Conservation (phyloP, 2,329 filamentous ascomycete species). For the Curvularia hawaiiensis region DNA sequence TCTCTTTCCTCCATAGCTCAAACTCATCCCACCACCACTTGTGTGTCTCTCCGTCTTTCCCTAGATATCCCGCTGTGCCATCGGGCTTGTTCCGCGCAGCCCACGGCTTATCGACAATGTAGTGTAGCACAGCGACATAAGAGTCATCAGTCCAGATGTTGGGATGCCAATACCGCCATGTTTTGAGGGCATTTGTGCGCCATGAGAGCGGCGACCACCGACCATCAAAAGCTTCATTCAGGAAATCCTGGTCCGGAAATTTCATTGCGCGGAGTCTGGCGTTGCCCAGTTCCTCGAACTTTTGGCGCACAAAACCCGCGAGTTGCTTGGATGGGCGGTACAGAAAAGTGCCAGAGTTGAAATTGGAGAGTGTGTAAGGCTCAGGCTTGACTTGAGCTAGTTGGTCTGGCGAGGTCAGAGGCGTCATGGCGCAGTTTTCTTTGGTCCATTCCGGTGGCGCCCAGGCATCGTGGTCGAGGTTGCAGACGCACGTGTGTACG, state of each 20-base stretch:
- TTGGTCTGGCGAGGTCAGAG: conserved; percentile 40
- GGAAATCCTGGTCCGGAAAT: conserved; percentile 61
- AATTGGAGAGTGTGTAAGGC: conserved; percentile 50
- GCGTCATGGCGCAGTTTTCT: conserved; percentile 57
- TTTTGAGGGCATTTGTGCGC: conserved; percentile 61
- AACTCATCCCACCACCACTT: conserved; percentile 60
- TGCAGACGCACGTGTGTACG: conserved; percentile 60
- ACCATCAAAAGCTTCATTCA: conserved; percentile 55
- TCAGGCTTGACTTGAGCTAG: conserved; percentile 42
- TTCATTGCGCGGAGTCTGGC: conserved; percentile 50
- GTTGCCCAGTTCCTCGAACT: conserved; percentile 47
- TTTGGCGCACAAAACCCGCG: conserved; percentile 48
- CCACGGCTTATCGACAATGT: conserved; percentile 64
- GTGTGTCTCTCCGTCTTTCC: conserved; percentile 58
- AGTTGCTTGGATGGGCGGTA: conserved; percentile 52
- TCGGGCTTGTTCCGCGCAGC: conserved; percentile 47
- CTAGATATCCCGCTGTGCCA: conserved; percentile 55
- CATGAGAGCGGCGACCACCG: conserved; percentile 54
- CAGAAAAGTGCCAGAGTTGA: conserved; percentile 60
- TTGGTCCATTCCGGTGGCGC: conserved; percentile 55
- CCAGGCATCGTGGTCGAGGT: conserved; percentile 57
- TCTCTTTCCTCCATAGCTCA: conserved; percentile 47
- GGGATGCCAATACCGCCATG: conserved; percentile 59
- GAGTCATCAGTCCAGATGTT: conserved; percentile 56
- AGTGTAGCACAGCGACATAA: conserved; percentile 56